Evolutionary conservation across 331 rosid genomes (phyloP), one percentile per base, ranked within the genome.

Genomic region (Dryas integrifolia): DNA sequence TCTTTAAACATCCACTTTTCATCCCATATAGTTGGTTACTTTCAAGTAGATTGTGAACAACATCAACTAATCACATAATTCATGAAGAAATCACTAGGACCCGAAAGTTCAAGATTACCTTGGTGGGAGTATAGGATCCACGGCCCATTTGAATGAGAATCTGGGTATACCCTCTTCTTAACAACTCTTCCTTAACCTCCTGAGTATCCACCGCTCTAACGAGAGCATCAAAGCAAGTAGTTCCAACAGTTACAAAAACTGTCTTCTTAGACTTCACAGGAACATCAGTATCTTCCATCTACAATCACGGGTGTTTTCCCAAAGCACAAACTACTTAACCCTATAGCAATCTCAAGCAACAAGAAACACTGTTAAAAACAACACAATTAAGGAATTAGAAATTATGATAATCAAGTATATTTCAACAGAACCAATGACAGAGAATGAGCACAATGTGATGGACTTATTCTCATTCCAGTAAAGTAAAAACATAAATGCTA

Each of bases 141-240:
- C 97, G 86, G 50, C 97, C 94, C 94, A 89, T 83, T 81, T 87
- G 95, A 76, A 91, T 82, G 74, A 85, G 80, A 72, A 92, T 88
- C 74, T 86, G 79, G 4, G 93, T 82, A 51, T 86, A 87, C 30
- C 92, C 97, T 75, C 89, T 87, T 46, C 77, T 72, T 11, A 63
- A 58, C 61, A 92, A 69, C 75, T 84, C 87, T 30, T 78, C 56
- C 67, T 85, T 77, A 60, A 89, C 85, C 3, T 48, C 73, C 3
- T 26, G 9, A n/a, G 81, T 72, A 62, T 89, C 92, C 62, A 87
- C 76, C 0, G 82, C 83, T 79, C 67, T 82, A 61, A 89, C 97
- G 5, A 90, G 89, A 74, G 96, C 82, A 57, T 93, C 98, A 60
- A 93, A 90, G 81, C 75, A 44, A 16, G 98, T 87, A 0, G 98